A percentile compares a stretch with the other conserved stretches of the same genome.
These are phyloP conservation scores for Axilococcus clingmanii DNA, from an alignment of 139 green algal genomes.

Conservation along the genomic window DNA sequence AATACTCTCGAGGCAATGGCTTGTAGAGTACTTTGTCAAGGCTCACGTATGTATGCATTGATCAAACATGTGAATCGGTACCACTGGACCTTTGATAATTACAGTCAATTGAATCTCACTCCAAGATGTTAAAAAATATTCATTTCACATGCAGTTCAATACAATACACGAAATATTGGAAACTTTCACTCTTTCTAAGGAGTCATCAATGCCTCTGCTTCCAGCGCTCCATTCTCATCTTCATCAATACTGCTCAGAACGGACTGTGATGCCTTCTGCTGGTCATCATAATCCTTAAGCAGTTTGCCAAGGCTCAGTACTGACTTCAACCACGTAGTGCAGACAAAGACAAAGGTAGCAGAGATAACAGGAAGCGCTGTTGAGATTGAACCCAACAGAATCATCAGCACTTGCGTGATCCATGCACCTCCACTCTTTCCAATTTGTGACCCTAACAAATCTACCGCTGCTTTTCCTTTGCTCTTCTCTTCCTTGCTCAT, in stretches of 20 bases:
- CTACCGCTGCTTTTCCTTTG: slow-evolving; percentile 78
- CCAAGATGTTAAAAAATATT: too few relatives aligned
- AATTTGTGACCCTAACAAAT: slow-evolving; percentile 71
- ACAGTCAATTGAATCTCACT: too few relatives aligned
- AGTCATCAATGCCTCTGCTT: too few relatives aligned
- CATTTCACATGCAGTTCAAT: too few relatives aligned
- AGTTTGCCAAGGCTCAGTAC: slow-evolving; percentile 22
- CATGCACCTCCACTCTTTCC: slow-evolving; percentile 58
- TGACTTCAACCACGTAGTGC: slow-evolving; percentile 42
- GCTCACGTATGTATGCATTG: too few relatives aligned
- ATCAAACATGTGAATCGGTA: too few relatives aligned
- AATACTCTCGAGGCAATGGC: too few relatives aligned
- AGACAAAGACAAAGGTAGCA: slow-evolving; percentile 34
- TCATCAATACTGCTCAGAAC: background rate
- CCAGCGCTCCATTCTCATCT: too few relatives aligned
- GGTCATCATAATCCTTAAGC: slow-evolving; percentile 21
- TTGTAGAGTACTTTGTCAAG: too few relatives aligned
- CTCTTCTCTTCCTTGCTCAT: slow-evolving; percentile 64
- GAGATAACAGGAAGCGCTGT: slow-evolving; percentile 45
- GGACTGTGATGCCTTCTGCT: slow-evolving; percentile 2
- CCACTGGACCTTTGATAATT: too few relatives aligned
- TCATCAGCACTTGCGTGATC: slow-evolving; percentile 50
- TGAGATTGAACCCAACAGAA: slow-evolving; percentile 40
- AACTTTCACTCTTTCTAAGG: too few relatives aligned
- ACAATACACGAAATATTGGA: too few relatives aligned